A percentile compares a stretch with the other conserved stretches of the same genome.
These are phyloP conservation scores for Sporisorium sorghi DNA, from an alignment of 1,284 basidiomycete species.

Conservation along the genomic window DNA sequence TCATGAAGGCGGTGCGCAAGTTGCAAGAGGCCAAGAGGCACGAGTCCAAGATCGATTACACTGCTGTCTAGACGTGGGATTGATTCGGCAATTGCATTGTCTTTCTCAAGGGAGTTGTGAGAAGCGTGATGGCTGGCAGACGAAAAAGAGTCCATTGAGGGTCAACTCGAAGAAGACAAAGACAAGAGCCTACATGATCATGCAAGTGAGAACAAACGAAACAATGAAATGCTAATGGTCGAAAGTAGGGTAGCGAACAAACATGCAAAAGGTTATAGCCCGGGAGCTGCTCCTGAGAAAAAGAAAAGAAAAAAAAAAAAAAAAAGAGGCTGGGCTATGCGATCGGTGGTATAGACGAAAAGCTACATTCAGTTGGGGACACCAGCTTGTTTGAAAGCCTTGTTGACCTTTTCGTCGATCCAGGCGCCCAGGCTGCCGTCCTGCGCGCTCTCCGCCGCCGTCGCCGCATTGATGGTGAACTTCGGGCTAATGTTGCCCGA, in stretches of 20 bases:
- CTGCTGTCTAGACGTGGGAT: conserved; percentile 34
- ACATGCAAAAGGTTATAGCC: too few species aligned
- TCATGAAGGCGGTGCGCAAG: conserved; percentile 97
- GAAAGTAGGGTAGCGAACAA: too few species aligned
- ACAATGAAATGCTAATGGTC: too few species aligned
- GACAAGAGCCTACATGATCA: too few species aligned
- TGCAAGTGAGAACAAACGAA: too few species aligned
- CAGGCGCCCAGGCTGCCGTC: conserved; percentile 1
- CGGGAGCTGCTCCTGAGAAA: neutral
- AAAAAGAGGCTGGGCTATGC: conserved; percentile 21
- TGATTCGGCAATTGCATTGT: conserved; percentile 3
- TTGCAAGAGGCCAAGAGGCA: conserved; percentile 77
- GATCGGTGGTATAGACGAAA: neutral
- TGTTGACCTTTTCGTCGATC: conserved; percentile 20
- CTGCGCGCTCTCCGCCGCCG: neutral
- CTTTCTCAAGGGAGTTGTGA: neutral
- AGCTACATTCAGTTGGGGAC: conserved; percentile 1
- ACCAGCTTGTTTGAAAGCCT: conserved; percentile 12
- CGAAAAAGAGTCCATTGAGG: neutral
- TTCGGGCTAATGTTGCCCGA: conserved; percentile 39
- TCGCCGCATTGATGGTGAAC: conserved; percentile 35
- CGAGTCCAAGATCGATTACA: conserved; percentile 67
- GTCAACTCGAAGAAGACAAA: too few species aligned
- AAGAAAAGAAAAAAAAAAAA: too few species aligned
- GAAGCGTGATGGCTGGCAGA: neutral